phyloP scores from a whole-genome alignment of 495 filamentous ascomycete species.

The Penicillium lividum region DNA sequence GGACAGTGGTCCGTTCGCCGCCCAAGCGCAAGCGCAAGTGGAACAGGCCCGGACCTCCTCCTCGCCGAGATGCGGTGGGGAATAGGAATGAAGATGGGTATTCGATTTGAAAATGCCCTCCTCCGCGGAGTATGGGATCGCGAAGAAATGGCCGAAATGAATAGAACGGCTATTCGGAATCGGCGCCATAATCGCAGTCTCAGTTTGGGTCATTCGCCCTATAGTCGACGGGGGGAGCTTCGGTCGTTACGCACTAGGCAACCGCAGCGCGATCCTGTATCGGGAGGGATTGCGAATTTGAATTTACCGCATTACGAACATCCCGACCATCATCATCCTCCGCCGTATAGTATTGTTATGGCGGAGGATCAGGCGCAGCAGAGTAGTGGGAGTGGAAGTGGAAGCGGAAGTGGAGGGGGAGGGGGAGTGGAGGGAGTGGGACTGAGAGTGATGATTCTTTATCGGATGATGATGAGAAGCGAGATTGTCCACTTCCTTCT shows the following conservation, averaged over 20 bases:
- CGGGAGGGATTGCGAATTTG: neutral
- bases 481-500: conserved; percentile 7
- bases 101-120: conserved; percentile 24
- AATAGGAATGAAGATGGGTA: conserved; percentile 12
- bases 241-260: neutral
- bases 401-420: neutral
- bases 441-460: conserved; percentile 5
- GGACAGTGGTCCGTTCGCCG: conserved; percentile 21
- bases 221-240: neutral
- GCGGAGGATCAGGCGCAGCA: conserved; percentile 5
- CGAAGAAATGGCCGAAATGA: conserved; percentile 1
- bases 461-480: conserved; percentile 2
- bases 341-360: conserved; percentile 9
- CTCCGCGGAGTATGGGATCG: neutral
- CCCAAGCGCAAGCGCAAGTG: conserved; percentile 16
- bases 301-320: neutral
- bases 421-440: conserved; percentile 1
- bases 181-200: neutral
- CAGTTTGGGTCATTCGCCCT: neutral
- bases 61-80: conserved; percentile 13
- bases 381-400: neutral
- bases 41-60: conserved; percentile 14
- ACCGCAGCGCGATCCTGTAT: neutral
- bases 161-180: neutral
- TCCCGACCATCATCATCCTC: neutral